Evolutionary conservation across 2,329 filamentous ascomycete species (phyloP).

Genomic region (Penicillium sp.): DNA sequence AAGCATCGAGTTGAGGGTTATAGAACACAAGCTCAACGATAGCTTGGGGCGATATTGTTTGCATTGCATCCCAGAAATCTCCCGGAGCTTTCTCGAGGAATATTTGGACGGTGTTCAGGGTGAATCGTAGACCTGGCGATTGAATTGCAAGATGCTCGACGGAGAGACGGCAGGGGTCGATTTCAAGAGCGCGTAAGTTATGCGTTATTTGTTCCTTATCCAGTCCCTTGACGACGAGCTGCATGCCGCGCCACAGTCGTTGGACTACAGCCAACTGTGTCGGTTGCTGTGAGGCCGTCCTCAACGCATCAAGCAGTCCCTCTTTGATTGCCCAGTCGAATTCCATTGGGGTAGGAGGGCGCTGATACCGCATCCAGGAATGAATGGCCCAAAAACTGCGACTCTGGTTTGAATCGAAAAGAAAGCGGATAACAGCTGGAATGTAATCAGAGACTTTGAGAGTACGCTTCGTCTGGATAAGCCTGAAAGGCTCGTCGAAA

Average conservation of each 20-base stretch:
- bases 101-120: conserved; percentile 71
- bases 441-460: conserved; percentile 76
- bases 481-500: conserved; percentile 83
- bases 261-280: conserved; percentile 62
- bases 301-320: conserved; percentile 70
- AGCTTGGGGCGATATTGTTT: conserved; percentile 76
- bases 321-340: conserved; percentile 89
- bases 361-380: conserved; percentile 70
- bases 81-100: conserved; percentile 76
- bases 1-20: conserved; percentile 68
- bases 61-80: conserved; percentile 88
- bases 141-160: conserved; percentile 70
- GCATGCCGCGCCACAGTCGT: conserved; percentile 79
- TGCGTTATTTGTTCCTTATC: conserved; percentile 76
- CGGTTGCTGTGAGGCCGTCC: conserved; percentile 62
- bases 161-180: conserved; percentile 65
- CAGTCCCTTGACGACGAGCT: conserved; percentile 74
- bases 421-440: conserved; percentile 81
- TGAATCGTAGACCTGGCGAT: conserved; percentile 66
- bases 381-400: conserved; percentile 70
- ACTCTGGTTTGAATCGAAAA: conserved; percentile 73
- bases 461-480: conserved; percentile 78
- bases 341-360: conserved; percentile 69
- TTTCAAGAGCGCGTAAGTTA: conserved; percentile 77
- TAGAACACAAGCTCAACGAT: conserved; percentile 84